phyloP scores from a whole-genome alignment of 2,329 filamentous ascomycete species.

The Sclerotinia nivalis region DNA sequence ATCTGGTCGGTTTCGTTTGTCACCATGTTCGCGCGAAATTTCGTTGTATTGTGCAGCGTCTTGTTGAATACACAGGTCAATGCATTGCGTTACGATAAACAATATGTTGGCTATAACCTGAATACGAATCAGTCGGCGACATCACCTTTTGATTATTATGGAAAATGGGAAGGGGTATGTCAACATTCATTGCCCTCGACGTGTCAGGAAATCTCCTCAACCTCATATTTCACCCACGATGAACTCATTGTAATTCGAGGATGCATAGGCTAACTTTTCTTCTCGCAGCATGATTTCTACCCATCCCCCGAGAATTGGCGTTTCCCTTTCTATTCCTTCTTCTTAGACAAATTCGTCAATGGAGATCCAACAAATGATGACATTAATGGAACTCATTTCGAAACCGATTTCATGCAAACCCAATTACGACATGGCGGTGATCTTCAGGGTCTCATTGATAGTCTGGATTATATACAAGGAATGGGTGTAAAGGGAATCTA shows the following conservation, averaged over 20 bases:
- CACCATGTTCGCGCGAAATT: constrained; percentile 21
- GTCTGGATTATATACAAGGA: constrained; percentile 63
- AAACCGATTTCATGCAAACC: constrained; percentile 60
- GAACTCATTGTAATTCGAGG: not conserved
- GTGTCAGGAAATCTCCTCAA: not conserved
- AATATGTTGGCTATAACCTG: constrained; percentile 41
- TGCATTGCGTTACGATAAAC: constrained; percentile 23
- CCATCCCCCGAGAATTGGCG: constrained; percentile 63
- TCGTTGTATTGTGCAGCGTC: constrained; percentile 19
- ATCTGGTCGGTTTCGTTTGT: constrained; percentile 21
- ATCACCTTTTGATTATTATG: constrained; percentile 58
- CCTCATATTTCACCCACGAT: not conserved
- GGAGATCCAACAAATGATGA: constrained; percentile 62
- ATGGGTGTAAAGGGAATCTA: constrained; percentile 60
- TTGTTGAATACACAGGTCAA: constrained; percentile 21
- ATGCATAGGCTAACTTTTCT: constrained; percentile 3
- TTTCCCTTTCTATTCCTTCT: constrained; percentile 65
- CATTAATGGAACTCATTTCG: constrained; percentile 59
- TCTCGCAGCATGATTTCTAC: constrained; percentile 48
- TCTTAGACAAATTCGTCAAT: constrained; percentile 64
- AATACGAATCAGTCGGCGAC: constrained; percentile 60
- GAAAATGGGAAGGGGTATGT: constrained; percentile 49
- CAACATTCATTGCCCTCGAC: not conserved
- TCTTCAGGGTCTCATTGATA: constrained; percentile 56
- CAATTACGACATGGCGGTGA: constrained; percentile 66